Evolutionary conservation across 176 grass and related monocot genomes (phyloP).

Genomic region (Melocanna baccifera): DNA sequence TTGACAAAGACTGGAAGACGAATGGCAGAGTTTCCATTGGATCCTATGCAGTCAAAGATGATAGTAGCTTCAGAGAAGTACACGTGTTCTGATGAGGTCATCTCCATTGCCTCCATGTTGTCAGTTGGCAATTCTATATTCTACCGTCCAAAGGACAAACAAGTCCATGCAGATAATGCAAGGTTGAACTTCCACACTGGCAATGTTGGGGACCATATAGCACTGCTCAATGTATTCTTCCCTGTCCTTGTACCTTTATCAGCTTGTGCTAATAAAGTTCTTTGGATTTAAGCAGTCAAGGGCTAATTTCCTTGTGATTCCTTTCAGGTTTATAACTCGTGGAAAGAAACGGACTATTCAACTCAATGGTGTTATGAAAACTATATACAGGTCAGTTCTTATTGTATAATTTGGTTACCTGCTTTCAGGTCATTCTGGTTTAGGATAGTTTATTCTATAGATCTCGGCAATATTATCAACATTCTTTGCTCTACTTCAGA

Average conservation of each 20-base stretch:
- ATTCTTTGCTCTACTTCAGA: constrained; percentile 10
- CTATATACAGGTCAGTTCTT: constrained; percentile 71
- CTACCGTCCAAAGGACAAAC: constrained; percentile 95
- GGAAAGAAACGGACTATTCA: constrained; percentile 93
- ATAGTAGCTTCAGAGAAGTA: constrained; percentile 92
- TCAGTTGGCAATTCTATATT: constrained; percentile 91
- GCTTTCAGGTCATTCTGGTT: not conserved
- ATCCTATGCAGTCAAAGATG: constrained; percentile 92
- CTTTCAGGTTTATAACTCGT: constrained; percentile 82
- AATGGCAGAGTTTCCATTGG: constrained; percentile 95
- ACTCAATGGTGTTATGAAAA: constrained; percentile 97
- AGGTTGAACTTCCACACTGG: constrained; percentile 86
- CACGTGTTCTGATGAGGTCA: constrained; percentile 83
- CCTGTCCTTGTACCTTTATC: constrained; percentile 16
- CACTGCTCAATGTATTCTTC: constrained; percentile 70
- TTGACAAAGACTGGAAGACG: constrained; percentile 94
- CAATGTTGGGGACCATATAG: constrained; percentile 91
- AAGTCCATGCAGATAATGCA: constrained; percentile 94
- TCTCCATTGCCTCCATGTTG: constrained; percentile 79
- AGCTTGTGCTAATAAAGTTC: not conserved
- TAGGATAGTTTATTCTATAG: constrained; percentile 1
- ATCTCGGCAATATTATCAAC: not conserved
- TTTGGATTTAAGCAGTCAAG: not conserved
- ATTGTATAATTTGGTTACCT: not conserved
- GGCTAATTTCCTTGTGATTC: constrained; percentile 30